phyloP scores from a whole-genome alignment of 2,329 filamentous ascomycete species.

The Claviceps africana region DNA sequence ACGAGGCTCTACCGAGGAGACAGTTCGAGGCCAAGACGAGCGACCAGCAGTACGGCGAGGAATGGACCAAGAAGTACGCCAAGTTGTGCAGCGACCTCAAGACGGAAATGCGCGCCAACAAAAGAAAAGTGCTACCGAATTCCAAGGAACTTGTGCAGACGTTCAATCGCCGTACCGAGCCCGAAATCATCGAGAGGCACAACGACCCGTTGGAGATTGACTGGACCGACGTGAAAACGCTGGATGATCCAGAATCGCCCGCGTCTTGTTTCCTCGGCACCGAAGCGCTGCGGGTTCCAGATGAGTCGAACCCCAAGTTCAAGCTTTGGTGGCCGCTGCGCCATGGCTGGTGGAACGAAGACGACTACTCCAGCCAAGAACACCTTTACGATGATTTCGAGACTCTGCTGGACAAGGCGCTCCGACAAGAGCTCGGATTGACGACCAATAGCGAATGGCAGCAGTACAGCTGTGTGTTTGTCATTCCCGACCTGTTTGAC shows the following conservation, averaged over 20 bases:
- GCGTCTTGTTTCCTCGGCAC: slow-evolving; percentile 63
- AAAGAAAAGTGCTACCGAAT: slow-evolving; percentile 90
- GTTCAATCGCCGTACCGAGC: slow-evolving; percentile 73
- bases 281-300: slow-evolving; percentile 72
- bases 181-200: slow-evolving; percentile 81
- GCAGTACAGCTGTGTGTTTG: slow-evolving; percentile 91
- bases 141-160: slow-evolving; percentile 92
- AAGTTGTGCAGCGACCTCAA: slow-evolving; percentile 81
- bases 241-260: slow-evolving; percentile 48
- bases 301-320: slow-evolving; percentile 78
- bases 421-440: slow-evolving; percentile 71
- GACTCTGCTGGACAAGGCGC: slow-evolving; percentile 70
- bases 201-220: slow-evolving; percentile 90
- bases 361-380: slow-evolving; percentile 68
- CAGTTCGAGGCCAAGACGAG: slow-evolving; percentile 47
- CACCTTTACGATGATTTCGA: slow-evolving; percentile 79
- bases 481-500: slow-evolving; percentile 94
- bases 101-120: slow-evolving; percentile 79
- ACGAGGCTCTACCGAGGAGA: slow-evolving; percentile 61
- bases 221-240: slow-evolving; percentile 69
- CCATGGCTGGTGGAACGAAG: slow-evolving; percentile 78
- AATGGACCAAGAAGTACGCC: slow-evolving; percentile 60
- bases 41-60: slow-evolving; percentile 79
- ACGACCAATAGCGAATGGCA: slow-evolving; percentile 66
- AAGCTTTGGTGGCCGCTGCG: slow-evolving; percentile 87